Base-by-base conservation (phyloP, 1,284 basidiomycete species). In the Irpex rosettiformis region DNA sequence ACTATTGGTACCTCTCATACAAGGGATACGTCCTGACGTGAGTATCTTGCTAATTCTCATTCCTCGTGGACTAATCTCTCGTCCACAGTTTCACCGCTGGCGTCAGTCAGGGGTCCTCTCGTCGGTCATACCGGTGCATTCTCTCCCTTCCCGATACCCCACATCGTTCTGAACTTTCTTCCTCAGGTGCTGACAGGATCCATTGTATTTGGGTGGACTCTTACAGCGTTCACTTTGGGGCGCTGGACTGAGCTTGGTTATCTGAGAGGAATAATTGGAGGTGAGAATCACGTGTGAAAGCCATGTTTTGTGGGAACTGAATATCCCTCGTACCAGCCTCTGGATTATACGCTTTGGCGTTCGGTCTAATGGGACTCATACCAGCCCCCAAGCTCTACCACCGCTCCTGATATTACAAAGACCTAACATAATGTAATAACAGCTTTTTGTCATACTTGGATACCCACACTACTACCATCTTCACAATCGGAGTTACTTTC, bases 321-420 rank as follows among this genome's bases (percentile, higher is more conserved):
- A 24, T 47, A 51, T 18, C 24, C 24, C 45, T 29, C 10, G 13
- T 40, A 13, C 11, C 63, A 89, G 86, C 84, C 6, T 83, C 81
- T 16, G 86, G 84, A 16, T 68, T 89, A 49, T 91, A 91, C 65
- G 82, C 83, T 8, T 75, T 89, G 40, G 76, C 76, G 16, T 88
- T 91, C 67, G 88, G 88, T 25, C 69, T 89, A 40, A 77, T 91
- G 58, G 88, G 88, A 1, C 74, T 91, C 27, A 73, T 91, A 55
- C 86, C 88, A 8, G 80, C 81, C 27, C 88, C 87, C 11, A 68
- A 62, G 52, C 64, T 69, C 18, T 64, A 64, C 24, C 65, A 67
- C 48, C 62, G 57, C 24, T 33, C 57, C n/a, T n/a, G n/a, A n/a
- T n/a, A n/a, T n/a, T n/a, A n/a, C n/a, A n/a, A n/a, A n/a, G n/a